Base-by-base conservation (phyloP, 2,329 filamentous ascomycete genomes). In the Hansfordia pulvinata region DNA sequence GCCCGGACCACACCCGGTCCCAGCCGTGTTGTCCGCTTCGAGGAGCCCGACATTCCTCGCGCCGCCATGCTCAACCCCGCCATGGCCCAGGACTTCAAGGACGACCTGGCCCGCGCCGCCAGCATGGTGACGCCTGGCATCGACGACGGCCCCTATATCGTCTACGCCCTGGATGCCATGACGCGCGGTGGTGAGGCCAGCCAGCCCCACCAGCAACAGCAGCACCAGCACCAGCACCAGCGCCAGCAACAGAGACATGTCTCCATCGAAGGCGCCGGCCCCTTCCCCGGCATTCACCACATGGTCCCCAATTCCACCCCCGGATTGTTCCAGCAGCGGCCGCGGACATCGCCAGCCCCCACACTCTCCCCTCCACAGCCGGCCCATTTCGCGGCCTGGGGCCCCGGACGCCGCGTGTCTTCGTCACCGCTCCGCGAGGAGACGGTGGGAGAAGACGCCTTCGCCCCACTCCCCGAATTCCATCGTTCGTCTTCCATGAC, bases 111-210 rank as follows among this genome's bases (percentile, higher is more conserved):
- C 25, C 51, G 63, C 28, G 56, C 61, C 11, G 64, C 47, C 18
- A 33, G 60, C 31, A 60, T 60, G 20, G 60, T 73, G 29, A 88
- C 82, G 0, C 85, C 85, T 0, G 82, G 77, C 8, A 60, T 84
- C 20, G 85, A 93, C 43, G 80, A 93, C 43, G 79, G 75, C 7
- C 85, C 84, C 1, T 93, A 86, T 50, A 82, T 94, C 35, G 79
- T 79, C 36, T 92, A 90, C 49, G 86, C 88, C 20, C 72, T 96
- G 35, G 81, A 93, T 36, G 83, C 88, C 35, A 59, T 96, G 39
- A 92, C 84, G 5, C 64, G 78, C 25, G 71, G 80, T 41, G 76
- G 76, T 30, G 73, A 81, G 33, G 62, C 73, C 5, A 54, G 60
- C 64, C 29, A 56, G 61, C 29, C 54, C 66, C 37, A 62, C 69